A percentile compares a stretch with the other conserved stretches of the same genome.
These are phyloP conservation scores for Acacia concinna DNA, from an alignment of 331 rosid genomes.

Conservation along the genomic window DNA sequence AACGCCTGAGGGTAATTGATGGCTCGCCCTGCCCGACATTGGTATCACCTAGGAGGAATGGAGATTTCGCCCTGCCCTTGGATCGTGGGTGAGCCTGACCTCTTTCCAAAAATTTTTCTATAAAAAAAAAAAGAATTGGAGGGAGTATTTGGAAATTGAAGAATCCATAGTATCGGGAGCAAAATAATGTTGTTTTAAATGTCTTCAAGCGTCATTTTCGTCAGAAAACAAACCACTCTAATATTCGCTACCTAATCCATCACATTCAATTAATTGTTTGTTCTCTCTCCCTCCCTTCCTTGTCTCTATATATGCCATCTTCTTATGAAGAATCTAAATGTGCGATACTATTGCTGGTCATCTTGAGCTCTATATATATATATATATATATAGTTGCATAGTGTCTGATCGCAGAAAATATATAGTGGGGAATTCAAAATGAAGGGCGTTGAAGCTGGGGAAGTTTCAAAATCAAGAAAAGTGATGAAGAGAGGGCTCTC, in stretches of 20 bases:
- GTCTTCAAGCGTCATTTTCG: background rate
- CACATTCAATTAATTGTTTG: background rate
- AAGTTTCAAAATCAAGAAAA: conserved; percentile 30
- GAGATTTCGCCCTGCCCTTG: too few species aligned
- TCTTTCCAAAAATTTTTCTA: too few species aligned
- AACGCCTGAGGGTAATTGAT: too few species aligned
- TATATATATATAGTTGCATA: background rate
- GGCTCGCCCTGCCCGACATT: too few species aligned
- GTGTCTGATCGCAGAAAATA: background rate
- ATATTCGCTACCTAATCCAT: conserved; percentile 31
- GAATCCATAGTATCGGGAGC: background rate
- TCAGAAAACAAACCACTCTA: background rate
- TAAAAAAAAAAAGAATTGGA: too few species aligned
- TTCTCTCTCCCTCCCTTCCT: background rate
- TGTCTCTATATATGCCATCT: background rate
- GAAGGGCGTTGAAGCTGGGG: conserved; percentile 47
- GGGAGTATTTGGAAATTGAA: background rate
- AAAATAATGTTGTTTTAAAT: background rate
- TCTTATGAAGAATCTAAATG: background rate
- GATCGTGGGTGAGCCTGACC: too few species aligned
- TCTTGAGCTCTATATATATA: background rate
- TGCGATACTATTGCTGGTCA: background rate
- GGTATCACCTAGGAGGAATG: too few species aligned
- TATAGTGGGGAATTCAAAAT: conserved; percentile 23
- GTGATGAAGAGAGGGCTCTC: conserved; percentile 47